A percentile compares a stretch with the other conserved stretches of the same genome.
These are phyloP conservation scores for Cucumis hystrix DNA, from an alignment of 306 rosid genomes.

Conservation along the genomic window DNA sequence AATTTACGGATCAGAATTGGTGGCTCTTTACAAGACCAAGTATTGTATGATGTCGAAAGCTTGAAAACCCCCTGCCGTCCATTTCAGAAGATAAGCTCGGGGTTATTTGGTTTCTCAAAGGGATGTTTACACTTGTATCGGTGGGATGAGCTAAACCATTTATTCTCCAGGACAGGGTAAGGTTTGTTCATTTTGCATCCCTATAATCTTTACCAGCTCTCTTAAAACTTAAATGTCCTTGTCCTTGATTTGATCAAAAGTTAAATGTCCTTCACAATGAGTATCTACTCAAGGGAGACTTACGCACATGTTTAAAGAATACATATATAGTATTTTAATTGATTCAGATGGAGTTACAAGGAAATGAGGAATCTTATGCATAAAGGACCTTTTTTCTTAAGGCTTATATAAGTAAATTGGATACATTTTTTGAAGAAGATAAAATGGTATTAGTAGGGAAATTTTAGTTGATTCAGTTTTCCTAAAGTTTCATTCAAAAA, in stretches of 20 bases:
- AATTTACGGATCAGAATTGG: constrained; percentile 88
- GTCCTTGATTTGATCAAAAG: background rate
- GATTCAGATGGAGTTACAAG: background rate
- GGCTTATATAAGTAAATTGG: background rate
- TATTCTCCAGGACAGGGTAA: constrained; percentile 69
- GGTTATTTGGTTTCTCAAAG: constrained; percentile 77
- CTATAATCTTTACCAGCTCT: background rate
- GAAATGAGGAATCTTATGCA: background rate
- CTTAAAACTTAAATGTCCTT: background rate
- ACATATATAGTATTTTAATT: background rate
- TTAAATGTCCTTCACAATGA: background rate
- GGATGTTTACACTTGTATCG: constrained; percentile 83
- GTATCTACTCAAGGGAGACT: background rate
- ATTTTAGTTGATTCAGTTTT: background rate
- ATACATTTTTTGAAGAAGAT: background rate
- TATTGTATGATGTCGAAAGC: constrained; percentile 58
- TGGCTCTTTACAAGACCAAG: constrained; percentile 94
- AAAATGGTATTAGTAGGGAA: background rate
- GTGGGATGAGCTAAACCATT: constrained; percentile 87
- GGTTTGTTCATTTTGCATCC: constrained; percentile 5
- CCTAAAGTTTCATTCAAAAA: background rate
- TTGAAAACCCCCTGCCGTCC: constrained; percentile 66
- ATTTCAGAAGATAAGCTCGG: constrained; percentile 53
- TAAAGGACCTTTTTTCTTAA: background rate
- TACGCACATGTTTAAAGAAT: background rate